These are phyloP conservation scores for Fusarium temperatum DNA, from an alignment of 2,329 filamentous ascomycete genomes.

Conservation along the genomic window DNA sequence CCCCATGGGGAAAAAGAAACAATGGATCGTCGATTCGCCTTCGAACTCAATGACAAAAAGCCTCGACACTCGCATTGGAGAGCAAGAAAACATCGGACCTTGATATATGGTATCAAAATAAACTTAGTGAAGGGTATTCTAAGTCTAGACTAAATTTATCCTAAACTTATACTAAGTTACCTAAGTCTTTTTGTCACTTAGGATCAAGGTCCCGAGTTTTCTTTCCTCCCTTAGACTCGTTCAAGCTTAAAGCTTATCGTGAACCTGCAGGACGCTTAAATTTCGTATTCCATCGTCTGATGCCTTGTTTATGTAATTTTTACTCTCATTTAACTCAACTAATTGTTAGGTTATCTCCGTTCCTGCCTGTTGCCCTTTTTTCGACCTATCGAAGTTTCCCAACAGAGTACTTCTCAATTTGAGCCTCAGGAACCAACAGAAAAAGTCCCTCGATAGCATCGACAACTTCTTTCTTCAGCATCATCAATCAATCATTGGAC, in stretches of 20 bases:
- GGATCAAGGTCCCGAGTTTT: no score
- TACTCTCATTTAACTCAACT: background rate
- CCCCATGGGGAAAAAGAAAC: background rate
- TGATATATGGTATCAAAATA: no score
- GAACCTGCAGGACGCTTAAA: background rate
- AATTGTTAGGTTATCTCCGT: background rate
- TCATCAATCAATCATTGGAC: background rate
- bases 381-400: background rate
- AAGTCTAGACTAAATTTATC: no score
- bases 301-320: background rate
- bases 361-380: background rate
- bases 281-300: background rate
- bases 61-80: no score
- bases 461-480: background rate
- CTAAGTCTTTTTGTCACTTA: no score
- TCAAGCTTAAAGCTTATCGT: background rate
- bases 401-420: background rate
- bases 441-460: background rate
- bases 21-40: background rate
- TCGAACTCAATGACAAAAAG: background rate
- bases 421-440: background rate
- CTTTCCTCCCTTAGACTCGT: no score
- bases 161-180: no score
- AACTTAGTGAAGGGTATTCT: no score
- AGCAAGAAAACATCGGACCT: no score